phyloP scores from a whole-genome alignment of 441 rosid species.

The Theobroma grandiflorum region DNA sequence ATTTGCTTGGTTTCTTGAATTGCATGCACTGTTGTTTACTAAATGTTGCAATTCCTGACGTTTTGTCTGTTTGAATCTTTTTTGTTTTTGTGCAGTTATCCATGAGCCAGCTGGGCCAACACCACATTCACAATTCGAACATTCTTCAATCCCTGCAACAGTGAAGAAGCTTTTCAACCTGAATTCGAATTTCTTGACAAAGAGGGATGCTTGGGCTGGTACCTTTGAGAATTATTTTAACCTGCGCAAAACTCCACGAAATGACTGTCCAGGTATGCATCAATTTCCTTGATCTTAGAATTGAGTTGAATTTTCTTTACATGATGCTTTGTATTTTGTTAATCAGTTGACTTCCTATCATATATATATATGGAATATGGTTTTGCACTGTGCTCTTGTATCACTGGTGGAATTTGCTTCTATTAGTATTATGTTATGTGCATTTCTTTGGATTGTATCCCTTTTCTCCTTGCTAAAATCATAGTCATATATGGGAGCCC shows the following conservation, averaged over 20 bases:
- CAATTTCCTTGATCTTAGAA: conserved; percentile 4
- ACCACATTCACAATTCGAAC: conserved; percentile 65
- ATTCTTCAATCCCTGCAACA: conserved; percentile 75
- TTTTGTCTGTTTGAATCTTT: conserved; percentile 6
- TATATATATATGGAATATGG: background rate
- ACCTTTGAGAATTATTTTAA: conserved; percentile 74
- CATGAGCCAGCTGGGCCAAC: conserved; percentile 73
- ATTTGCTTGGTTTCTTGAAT: background rate
- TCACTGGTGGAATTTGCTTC: background rate
- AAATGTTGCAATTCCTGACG: background rate
- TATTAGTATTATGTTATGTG: background rate
- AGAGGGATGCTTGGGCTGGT: conserved; percentile 99
- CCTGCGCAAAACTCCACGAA: conserved; percentile 80
- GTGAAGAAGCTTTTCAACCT: conserved; percentile 85
- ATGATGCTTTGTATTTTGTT: background rate
- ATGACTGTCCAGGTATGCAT: conserved; percentile 88
- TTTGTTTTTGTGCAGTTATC: conserved; percentile 51
- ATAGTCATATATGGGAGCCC: background rate
- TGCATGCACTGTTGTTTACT: background rate
- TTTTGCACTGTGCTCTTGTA: background rate
- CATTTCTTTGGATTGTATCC: background rate
- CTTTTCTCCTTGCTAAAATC: background rate
- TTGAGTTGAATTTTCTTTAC: background rate
- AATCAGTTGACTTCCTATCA: background rate
- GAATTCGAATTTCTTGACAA: conserved; percentile 80